These are phyloP conservation scores for thale cress (Arabidopsis thaliana) DNA, from an alignment of 345 rosid genomes.

Conservation along the genomic window TAIR10.1 NC_003070.9:4225501-4226000, in stretches of 20 bases:
- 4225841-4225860: slow-evolving; percentile 14
- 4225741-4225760: slow-evolving; percentile 7
- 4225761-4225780: slow-evolving; percentile 15
- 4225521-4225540: neutral
- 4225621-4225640: neutral
- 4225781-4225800: slow-evolving; percentile 26
- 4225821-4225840: slow-evolving; percentile 26
- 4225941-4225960: slow-evolving; percentile 18
- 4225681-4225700: slow-evolving; percentile 4
- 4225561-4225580: slow-evolving; percentile 27
- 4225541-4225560: slow-evolving; percentile 40
- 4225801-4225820: slow-evolving; percentile 7
- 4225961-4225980: neutral
- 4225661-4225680: neutral
- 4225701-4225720: slow-evolving; percentile 5
- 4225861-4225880: slow-evolving; percentile 15
- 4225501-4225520: neutral
- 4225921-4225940: slow-evolving; percentile 42
- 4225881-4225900: slow-evolving; percentile 38
- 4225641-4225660: slow-evolving; percentile 15
- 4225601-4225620: slow-evolving; percentile 9
- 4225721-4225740: neutral
- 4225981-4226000: neutral
- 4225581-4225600: slow-evolving; percentile 41
- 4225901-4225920: slow-evolving; percentile 39